A percentile compares a stretch with the other conserved stretches of the same genome.
These are phyloP conservation scores for Danielia oregonensis DNA, from an alignment of 805 yeast genomes.

Conservation along the genomic window DNA sequence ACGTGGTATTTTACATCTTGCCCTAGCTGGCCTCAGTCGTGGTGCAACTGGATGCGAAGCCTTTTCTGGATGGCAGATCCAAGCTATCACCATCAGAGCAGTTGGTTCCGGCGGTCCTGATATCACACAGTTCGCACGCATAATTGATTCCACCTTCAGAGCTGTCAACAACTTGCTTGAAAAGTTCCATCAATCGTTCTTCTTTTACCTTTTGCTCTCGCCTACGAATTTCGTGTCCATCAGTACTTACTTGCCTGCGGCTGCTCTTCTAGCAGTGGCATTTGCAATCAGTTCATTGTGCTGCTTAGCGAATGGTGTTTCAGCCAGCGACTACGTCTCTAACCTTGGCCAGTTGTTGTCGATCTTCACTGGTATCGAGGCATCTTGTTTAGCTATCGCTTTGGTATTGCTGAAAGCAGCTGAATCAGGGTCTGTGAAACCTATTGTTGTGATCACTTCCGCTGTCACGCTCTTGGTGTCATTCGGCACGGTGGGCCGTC, in stretches of 20 bases:
- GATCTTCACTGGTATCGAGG: constrained; percentile 27
- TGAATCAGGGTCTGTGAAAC: not conserved
- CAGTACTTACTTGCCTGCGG: constrained; percentile 89
- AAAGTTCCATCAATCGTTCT: constrained; percentile 95
- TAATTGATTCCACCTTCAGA: constrained; percentile 82
- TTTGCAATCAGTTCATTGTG: constrained; percentile 69
- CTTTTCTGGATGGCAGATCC: constrained; percentile 95
- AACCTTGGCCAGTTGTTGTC: constrained; percentile 23
- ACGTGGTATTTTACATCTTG: constrained; percentile 64
- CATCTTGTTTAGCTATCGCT: constrained; percentile 20
- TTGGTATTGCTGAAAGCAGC: constrained; percentile 22
- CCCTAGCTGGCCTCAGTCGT: constrained; percentile 61
- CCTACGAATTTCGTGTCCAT: constrained; percentile 85
- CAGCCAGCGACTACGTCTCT: constrained; percentile 17
- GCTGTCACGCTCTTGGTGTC: constrained; percentile 2
- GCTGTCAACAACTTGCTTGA: constrained; percentile 89
- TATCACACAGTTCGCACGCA: constrained; percentile 87
- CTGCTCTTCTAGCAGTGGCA: constrained; percentile 63
- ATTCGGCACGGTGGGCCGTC: constrained; percentile 4
- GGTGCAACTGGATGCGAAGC: constrained; percentile 77
- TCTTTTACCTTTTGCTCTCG: constrained; percentile 79
- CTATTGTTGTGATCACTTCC: not conserved
- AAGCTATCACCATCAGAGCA: constrained; percentile 79
- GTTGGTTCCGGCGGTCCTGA: constrained; percentile 55
- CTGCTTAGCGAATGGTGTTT: constrained; percentile 43